Evolutionary conservation across 371 early-diverging fungal species (phyloP).

Genomic region (Haplosporangium sp.): DNA sequence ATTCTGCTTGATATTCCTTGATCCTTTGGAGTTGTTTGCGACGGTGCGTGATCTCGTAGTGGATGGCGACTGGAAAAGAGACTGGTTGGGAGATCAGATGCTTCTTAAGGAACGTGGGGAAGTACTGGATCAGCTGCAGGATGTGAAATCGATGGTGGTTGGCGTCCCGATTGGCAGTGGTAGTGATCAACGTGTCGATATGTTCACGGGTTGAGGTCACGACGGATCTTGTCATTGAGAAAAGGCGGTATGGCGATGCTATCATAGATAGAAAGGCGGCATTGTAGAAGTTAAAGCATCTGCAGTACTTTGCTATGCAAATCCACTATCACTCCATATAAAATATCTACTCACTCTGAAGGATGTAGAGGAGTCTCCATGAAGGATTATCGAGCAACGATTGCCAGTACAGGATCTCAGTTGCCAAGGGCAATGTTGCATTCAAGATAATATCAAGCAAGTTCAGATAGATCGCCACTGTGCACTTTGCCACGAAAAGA

Average conservation of each 20-base stretch:
- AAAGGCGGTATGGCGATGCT: conserved; percentile 64
- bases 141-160: conserved; percentile 12
- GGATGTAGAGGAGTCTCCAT: conserved; percentile 64
- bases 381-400: conserved; percentile 62
- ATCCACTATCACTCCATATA: neutral
- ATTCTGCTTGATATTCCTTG: conserved; percentile 70
- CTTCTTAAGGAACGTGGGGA: conserved; percentile 45
- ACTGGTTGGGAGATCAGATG: conserved; percentile 53
- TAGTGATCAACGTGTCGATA: conserved; percentile 38
- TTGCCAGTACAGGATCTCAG: conserved; percentile 79
- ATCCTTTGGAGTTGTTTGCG: conserved; percentile 60
- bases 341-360: conserved; percentile 62
- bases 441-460: conserved; percentile 69
- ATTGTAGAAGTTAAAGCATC: too few species aligned
- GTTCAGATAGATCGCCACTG: conserved; percentile 71
- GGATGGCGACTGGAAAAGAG: conserved; percentile 64
- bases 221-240: conserved; percentile 46
- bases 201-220: conserved; percentile 30
- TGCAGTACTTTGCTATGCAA: too few species aligned
- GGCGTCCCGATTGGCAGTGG: conserved; percentile 10
- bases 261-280: neutral
- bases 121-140: conserved; percentile 44
- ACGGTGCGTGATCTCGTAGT: conserved; percentile 72
- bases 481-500: conserved; percentile 68
- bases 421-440: conserved; percentile 71